Base-by-base conservation (phyloP, 495 filamentous ascomycete genomes). In the Chaetomium fimeti region DNA sequence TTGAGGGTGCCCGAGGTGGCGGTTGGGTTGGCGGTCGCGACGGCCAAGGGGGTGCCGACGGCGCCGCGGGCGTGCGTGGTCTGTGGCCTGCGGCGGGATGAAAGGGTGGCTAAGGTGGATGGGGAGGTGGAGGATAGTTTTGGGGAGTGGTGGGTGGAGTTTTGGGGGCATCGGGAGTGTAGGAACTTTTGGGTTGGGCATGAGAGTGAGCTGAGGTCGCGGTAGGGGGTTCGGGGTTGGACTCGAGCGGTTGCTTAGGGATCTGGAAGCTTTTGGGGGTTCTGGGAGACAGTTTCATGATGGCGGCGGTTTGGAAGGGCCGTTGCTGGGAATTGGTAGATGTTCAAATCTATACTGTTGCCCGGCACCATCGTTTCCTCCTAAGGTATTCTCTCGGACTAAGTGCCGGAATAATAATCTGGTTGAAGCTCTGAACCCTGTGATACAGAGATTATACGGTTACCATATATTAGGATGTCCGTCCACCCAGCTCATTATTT, bases 61-160 rank as follows among this genome's bases (percentile, higher is more conserved):
- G 90, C 90, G 9, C 79, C 86, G 0, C 87, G 88, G 73, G 82
- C 85, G n/a, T 98, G 94, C 76, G 85, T 90, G 57, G 81, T 98
- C 25, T 98, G 94, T 77, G 91, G 91, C 2, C 77, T 98, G 66
- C 92, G 87, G 76, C 79, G 93, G 68, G 90, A 95, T 51, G 94
- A 98, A 78, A 81, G 93, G 42, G 78, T 97, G 22, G 72, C 79
- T 2, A 87, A 83, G 67, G 79, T 96, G 32, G 93, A 97, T 74
- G 79, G 87, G 29, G 79, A 86, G 60, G 88, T 95, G 22, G 85
- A 91, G 66, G 94, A 97, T 77, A 91, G 87, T 74, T 93, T 96
- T 79, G 91, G 91, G 45, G 92, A 97, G 76, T 97, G 91, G 91
- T 98, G 94, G 94, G 82, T 89, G 16, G 90, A 95, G 42, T 88